Evolutionary conservation across 345 rosid genomes (phyloP).

Genomic region (Hibiscus tridactylites): DNA sequence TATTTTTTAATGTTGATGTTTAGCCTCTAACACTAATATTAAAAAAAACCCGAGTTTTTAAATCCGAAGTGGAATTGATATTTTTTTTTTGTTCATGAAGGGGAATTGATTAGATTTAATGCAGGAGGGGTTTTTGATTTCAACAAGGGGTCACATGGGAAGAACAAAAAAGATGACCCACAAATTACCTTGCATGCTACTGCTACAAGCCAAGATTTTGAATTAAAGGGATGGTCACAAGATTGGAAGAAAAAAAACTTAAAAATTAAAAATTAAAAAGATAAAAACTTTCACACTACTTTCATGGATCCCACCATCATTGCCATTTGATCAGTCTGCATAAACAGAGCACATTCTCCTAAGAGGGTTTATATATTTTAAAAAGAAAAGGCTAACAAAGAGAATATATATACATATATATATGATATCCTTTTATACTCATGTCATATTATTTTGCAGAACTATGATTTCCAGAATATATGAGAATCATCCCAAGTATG

Average conservation of each 20-base stretch:
- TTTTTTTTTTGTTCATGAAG: too few species aligned
- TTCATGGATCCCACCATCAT: conserved; percentile 35
- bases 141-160: conserved; percentile 25
- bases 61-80: too few species aligned
- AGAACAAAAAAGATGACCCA: conserved; percentile 8
- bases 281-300: conserved; percentile 10
- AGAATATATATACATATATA: neutral
- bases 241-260: neutral
- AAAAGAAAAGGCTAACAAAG: neutral
- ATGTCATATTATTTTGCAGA: neutral
- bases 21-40: neutral
- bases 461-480: neutral
- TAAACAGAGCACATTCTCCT: neutral
- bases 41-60: neutral
- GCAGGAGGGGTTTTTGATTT: neutral
- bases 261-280: neutral
- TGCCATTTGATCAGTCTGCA: conserved; percentile 8
- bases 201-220: conserved; percentile 21
- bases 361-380: neutral
- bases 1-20: neutral
- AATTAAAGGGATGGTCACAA: conserved; percentile 23
- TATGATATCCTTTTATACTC: neutral
- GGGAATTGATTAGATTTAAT: neutral
- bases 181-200: conserved; percentile 2
- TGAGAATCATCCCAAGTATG: neutral